Percentiles rank a stretch among this genome's conserved stretches.
phyloP scores from a whole-genome alignment of 2,329 filamentous ascomycete species.

The Apiospora malaysiana region DNA sequence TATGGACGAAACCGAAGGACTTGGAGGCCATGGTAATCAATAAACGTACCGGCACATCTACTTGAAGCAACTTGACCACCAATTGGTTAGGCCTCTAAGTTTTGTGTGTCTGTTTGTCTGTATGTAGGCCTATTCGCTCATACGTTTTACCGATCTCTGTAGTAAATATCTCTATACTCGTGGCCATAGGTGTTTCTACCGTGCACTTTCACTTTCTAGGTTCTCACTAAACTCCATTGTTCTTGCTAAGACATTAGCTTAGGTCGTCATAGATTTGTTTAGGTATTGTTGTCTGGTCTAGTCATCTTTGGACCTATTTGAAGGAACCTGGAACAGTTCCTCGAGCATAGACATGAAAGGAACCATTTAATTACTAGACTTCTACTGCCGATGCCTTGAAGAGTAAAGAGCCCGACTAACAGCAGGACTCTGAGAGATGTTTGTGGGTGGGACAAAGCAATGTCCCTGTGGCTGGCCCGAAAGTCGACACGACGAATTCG shows the following conservation, averaged over 20 bases:
- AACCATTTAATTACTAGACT: background rate
- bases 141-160: background rate
- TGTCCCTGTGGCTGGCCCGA: background rate
- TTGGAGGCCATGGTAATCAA: no score
- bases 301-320: background rate
- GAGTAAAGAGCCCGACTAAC: background rate
- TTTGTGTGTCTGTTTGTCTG: background rate
- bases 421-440: background rate
- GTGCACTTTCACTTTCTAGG: background rate
- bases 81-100: no score
- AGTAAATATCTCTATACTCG: background rate
- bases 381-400: background rate
- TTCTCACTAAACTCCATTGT: background rate
- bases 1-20: no score
- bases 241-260: background rate
- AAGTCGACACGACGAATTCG: background rate
- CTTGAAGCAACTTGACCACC: no score
- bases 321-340: background rate
- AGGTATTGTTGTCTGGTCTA: background rate
- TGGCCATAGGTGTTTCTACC: no score
- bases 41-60: no score
- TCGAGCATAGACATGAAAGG: background rate
- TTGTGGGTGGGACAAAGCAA: background rate
- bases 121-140: no score
- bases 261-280: background rate